These are phyloP conservation scores for Dendrocalamus latiflorus DNA, from an alignment of 202 grass and related monocot genomes.

Conservation along the genomic window DNA sequence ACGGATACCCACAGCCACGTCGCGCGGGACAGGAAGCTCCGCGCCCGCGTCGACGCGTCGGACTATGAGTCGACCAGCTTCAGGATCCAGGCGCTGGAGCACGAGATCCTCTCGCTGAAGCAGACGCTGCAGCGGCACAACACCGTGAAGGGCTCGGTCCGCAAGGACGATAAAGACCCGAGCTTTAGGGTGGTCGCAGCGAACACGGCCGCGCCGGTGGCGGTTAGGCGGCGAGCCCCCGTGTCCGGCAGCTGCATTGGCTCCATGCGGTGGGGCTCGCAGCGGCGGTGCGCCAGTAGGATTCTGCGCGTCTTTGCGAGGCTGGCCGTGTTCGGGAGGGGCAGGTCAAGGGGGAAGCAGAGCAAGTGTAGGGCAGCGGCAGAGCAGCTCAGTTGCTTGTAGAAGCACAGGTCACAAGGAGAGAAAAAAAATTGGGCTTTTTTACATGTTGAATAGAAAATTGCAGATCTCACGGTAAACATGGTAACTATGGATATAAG, in stretches of 20 bases:
- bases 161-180: constrained; percentile 21
- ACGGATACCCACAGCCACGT: background rate
- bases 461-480: background rate
- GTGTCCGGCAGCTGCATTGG: constrained; percentile 66
- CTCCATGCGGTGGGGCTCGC: constrained; percentile 69
- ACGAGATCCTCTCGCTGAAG: constrained; percentile 77
- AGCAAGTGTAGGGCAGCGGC: constrained; percentile 28
- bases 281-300: constrained; percentile 61
- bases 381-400: constrained; percentile 24
- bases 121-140: constrained; percentile 59
- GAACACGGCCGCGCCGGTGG: background rate
- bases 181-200: constrained; percentile 41
- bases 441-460: constrained; percentile 6
- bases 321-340: constrained; percentile 69
- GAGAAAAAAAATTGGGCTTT: background rate
- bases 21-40: constrained; percentile 9
- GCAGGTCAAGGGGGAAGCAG: constrained; percentile 47
- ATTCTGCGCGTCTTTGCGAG: constrained; percentile 74
- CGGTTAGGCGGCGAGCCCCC: constrained; percentile 34
- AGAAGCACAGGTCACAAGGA: background rate
- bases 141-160: constrained; percentile 29
- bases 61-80: constrained; percentile 76
- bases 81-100: constrained; percentile 76
- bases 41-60: constrained; percentile 5
- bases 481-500: background rate